phyloP scores from a whole-genome alignment of 768 basidiomycete genomes.

The Gloeopeniophorella convolvens region DNA sequence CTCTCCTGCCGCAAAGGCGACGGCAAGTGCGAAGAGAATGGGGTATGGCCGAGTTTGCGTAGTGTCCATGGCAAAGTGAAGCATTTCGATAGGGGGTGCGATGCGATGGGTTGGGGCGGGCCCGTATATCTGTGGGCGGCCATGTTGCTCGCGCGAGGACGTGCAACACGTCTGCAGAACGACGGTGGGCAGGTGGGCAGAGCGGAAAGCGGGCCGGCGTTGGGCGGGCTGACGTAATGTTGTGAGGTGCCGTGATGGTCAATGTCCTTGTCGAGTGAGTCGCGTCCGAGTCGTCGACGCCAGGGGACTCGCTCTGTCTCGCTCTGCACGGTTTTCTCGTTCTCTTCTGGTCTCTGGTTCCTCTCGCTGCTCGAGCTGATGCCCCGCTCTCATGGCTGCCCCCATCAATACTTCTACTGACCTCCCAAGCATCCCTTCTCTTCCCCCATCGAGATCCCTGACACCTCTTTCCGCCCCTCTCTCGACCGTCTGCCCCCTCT shows the following conservation, averaged over 20 bases:
- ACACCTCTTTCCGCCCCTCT: conserved; percentile 25
- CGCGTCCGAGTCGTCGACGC: too few relatives aligned
- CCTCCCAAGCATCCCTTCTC: conserved; percentile 34
- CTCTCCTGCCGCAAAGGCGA: conserved; percentile 61
- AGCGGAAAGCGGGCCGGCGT: too few relatives aligned
- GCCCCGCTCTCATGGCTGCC: conserved; percentile 18
- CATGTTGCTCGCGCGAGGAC: too few relatives aligned
- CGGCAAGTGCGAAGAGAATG: conserved; percentile 45
- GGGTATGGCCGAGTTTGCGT: conserved; percentile 26
- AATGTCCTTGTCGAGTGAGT: background rate
- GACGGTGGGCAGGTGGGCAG: too few relatives aligned
- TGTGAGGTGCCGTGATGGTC: background rate
- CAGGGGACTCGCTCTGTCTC: too few relatives aligned
- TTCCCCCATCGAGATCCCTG: conserved; percentile 40
- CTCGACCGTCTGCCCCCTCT: conserved; percentile 30
- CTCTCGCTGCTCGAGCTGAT: too few relatives aligned
- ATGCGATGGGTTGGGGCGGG: too few relatives aligned
- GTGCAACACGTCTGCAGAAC: too few relatives aligned
- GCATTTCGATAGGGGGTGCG: too few relatives aligned
- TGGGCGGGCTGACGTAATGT: too few relatives aligned
- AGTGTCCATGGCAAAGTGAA: conserved; percentile 6
- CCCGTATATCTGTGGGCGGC: too few relatives aligned
- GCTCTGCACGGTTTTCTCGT: background rate
- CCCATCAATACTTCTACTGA: conserved; percentile 26
- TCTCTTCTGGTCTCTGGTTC: conserved; percentile 1